These are phyloP conservation scores for Adansonia madagascariensis DNA, from an alignment of 441 rosid genomes.

Conservation along the genomic window DNA sequence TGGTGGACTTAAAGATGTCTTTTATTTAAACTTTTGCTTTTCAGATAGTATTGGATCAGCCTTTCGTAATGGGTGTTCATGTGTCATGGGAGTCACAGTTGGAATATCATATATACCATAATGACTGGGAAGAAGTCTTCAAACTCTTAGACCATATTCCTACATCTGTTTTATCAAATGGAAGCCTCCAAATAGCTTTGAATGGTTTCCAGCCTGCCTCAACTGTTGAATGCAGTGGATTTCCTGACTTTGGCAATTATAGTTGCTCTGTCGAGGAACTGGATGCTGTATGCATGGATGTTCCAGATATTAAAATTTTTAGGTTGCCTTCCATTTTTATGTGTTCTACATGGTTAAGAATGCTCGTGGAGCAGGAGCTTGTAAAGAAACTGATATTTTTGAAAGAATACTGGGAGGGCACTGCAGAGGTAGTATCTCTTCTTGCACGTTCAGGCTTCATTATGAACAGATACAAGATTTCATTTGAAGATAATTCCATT, in stretches of 20 bases:
- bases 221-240: conserved; percentile 49
- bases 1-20: conserved; percentile 10
- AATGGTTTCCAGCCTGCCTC: conserved; percentile 61
- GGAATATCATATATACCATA: conserved; percentile 84
- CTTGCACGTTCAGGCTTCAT: conserved; percentile 85
- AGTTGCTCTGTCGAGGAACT: conserved; percentile 77
- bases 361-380: conserved; percentile 84
- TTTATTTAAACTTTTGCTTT: conserved; percentile 29
- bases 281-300: conserved; percentile 80
- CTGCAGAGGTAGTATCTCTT: conserved; percentile 70
- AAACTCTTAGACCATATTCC: conserved; percentile 85
- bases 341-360: conserved; percentile 79
- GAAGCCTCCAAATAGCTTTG: conserved; percentile 80
- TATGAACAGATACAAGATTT: conserved; percentile 46
- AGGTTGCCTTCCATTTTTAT: conserved; percentile 56
- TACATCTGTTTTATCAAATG: conserved; percentile 63
- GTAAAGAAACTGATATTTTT: conserved; percentile 78
- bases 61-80: conserved; percentile 93
- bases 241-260: conserved; percentile 50
- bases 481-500: conserved; percentile 48
- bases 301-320: conserved; percentile 80
- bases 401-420: conserved; percentile 90
- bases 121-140: conserved; percentile 92
- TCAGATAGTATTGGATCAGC: conserved; percentile 98
- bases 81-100: conserved; percentile 95